These are phyloP conservation scores for Gyrodon tennesseensis DNA, from an alignment of 1,284 basidiomycete genomes.

Conservation along the genomic window DNA sequence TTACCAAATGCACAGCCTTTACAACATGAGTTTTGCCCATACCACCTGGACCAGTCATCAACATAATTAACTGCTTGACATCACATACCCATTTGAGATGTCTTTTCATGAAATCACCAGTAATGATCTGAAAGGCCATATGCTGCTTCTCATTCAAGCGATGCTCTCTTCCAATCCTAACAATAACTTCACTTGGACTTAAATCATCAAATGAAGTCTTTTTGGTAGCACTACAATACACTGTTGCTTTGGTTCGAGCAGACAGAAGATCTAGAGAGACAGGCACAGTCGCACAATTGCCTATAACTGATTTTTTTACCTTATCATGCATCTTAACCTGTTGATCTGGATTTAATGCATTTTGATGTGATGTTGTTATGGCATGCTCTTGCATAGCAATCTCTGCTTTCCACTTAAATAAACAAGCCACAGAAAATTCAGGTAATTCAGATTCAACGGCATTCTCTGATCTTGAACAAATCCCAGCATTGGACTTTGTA, in stretches of 20 bases:
- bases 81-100: not conserved
- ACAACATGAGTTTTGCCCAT: constrained; percentile 11
- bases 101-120: not conserved
- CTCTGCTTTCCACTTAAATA: not conserved
- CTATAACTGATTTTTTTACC: not conserved
- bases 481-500: too few relatives aligned
- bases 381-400: not conserved
- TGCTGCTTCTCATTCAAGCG: not conserved
- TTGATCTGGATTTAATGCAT: not conserved
- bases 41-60: constrained; percentile 14
- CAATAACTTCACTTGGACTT: too few relatives aligned
- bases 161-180: not conserved
- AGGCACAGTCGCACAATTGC: not conserved
- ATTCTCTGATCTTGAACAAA: too few relatives aligned
- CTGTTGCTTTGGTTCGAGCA: not conserved
- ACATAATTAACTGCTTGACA: too few relatives aligned
- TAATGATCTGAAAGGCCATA: constrained; percentile 1
- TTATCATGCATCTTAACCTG: not conserved
- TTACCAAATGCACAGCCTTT: not conserved
- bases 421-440: not conserved
- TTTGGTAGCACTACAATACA: not conserved
- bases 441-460: too few relatives aligned
- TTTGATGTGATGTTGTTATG: not conserved
- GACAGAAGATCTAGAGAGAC: not conserved
- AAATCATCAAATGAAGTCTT: too few relatives aligned